Evolutionary conservation across 345 rosid genomes (phyloP).

Genomic region (Corymbia maculata): DNA sequence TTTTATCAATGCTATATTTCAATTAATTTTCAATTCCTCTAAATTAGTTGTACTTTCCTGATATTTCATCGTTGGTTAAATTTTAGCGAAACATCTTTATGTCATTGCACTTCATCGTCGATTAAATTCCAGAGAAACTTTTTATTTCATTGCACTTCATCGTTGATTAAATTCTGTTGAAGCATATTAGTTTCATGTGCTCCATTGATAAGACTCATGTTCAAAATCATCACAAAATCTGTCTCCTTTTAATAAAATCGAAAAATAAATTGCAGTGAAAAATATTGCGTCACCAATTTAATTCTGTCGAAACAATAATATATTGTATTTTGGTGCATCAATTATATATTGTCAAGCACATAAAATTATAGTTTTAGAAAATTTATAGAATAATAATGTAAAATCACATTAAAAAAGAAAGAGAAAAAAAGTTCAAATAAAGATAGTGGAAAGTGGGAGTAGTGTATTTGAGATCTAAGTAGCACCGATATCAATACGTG

Average conservation of each 20-base stretch:
- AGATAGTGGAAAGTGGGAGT: not conserved
- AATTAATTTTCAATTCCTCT: no score
- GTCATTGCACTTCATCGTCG: not conserved
- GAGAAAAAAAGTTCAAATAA: no score
- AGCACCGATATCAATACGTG: no score
- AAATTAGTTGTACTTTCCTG: not conserved
- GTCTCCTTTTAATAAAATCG: rapidly evolving
- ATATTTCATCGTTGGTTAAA: rapidly evolving
- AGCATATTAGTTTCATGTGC: not conserved
- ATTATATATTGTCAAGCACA: no score
- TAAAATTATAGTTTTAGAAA: no score
- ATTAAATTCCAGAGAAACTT: rapidly evolving
- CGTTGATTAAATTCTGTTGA: no score
- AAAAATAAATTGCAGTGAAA: rapidly evolving
- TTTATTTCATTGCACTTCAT: not conserved
- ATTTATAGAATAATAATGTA: no score
- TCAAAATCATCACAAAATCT: rapidly evolving
- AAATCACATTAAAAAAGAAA: not conserved
- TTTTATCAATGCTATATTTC: no score
- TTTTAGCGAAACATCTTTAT: not conserved
- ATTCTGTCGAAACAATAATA: rapidly evolving
- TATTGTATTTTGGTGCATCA: rapidly evolving
- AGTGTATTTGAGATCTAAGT: no score
- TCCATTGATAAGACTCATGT: no score
- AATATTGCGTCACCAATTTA: no score